phyloP scores from a whole-genome alignment of 306 rosid species.

The Delonix regia region DNA sequence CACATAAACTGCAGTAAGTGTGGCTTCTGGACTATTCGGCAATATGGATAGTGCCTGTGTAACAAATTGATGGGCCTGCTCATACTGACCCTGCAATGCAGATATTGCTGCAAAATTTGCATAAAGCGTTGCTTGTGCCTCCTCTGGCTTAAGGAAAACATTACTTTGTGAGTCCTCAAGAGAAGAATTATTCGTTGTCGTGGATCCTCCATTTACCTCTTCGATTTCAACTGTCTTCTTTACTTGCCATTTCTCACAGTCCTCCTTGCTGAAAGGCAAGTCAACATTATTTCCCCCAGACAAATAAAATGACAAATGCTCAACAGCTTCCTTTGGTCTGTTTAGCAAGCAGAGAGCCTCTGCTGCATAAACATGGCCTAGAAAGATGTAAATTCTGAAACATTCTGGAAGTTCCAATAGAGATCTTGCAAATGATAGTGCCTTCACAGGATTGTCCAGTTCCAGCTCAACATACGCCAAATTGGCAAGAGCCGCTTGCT shows the following conservation, averaged over 20 bases:
- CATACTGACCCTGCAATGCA: constrained; percentile 82
- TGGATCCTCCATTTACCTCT: constrained; percentile 67
- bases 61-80: constrained; percentile 64
- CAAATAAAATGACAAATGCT: constrained; percentile 70
- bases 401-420: constrained; percentile 86
- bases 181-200: constrained; percentile 53
- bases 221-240: constrained; percentile 67
- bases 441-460: constrained; percentile 80
- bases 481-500: constrained; percentile 90
- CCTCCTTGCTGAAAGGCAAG: constrained; percentile 84
- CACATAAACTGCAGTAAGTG: constrained; percentile 77
- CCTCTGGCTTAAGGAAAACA: constrained; percentile 86
- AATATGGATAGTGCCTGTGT: constrained; percentile 69
- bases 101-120: constrained; percentile 80
- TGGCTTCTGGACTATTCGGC: constrained; percentile 83
- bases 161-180: constrained; percentile 49
- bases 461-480: constrained; percentile 92
- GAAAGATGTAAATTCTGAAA: constrained; percentile 77
- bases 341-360: constrained; percentile 95
- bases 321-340: constrained; percentile 86
- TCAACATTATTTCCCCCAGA: constrained; percentile 62
- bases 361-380: constrained; percentile 86
- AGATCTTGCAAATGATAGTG: constrained; percentile 65
- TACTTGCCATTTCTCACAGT: constrained; percentile 66
- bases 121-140: constrained; percentile 73